These are phyloP conservation scores for Scleromitrula shiraiana DNA, from an alignment of 2,329 filamentous ascomycete genomes.

Conservation along the genomic window DNA sequence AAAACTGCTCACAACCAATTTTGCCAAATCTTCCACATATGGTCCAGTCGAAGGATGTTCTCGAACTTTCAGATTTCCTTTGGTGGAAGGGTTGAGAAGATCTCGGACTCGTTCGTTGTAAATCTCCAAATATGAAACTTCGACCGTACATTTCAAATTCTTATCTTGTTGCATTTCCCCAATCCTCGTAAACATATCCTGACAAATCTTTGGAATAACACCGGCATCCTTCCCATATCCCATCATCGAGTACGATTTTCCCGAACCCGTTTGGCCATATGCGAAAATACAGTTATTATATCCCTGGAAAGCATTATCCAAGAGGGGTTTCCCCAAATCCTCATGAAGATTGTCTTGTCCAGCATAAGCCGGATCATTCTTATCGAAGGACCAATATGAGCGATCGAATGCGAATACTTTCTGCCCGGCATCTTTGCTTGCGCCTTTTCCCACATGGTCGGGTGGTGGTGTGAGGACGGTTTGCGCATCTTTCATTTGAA, in stretches of 20 bases:
- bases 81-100: conserved; percentile 87
- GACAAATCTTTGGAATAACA: conserved; percentile 94
- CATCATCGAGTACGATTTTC: conserved; percentile 99
- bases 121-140: conserved; percentile 97
- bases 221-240: conserved; percentile 93
- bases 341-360: conserved; percentile 83
- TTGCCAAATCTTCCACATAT: conserved; percentile 96
- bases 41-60: conserved; percentile 96
- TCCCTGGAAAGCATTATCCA: conserved; percentile 96
- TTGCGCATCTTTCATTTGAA: conserved; percentile 91
- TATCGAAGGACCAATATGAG: conserved; percentile 97
- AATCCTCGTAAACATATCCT: conserved; percentile 94
- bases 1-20: conserved; percentile 88
- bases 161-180: conserved; percentile 60
- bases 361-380: conserved; percentile 71
- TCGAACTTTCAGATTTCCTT: conserved; percentile 92
- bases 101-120: conserved; percentile 98
- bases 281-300: conserved; percentile 99
- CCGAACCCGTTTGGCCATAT: conserved; percentile 95
- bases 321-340: conserved; percentile 78
- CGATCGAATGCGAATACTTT: conserved; percentile 95
- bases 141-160: conserved; percentile 80
- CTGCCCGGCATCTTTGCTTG: conserved; percentile 58
- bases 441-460: conserved; percentile 43
- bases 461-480: conserved; percentile 74